Evolutionary conservation across 306 rosid species (phyloP).

Genomic region (Begonia fuchsioides): DNA sequence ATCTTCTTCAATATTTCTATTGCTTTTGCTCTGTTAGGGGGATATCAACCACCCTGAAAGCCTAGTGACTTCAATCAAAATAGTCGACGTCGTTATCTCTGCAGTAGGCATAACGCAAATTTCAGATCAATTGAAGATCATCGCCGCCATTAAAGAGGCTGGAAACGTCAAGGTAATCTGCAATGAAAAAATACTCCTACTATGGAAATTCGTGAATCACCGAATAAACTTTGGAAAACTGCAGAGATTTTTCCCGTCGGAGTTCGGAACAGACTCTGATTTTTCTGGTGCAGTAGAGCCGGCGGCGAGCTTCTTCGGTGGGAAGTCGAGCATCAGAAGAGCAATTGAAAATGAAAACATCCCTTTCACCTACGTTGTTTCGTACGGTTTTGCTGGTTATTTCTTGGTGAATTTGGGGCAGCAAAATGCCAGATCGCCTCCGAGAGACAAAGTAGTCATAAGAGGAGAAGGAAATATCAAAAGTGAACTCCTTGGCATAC

Average conservation of each 20-base stretch:
- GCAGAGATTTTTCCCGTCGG: conserved; percentile 36
- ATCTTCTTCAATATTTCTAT: no score
- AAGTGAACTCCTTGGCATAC: conserved; percentile 9
- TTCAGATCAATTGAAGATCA: conserved; percentile 6
- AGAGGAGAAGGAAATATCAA: conserved; percentile 29
- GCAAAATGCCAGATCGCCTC: conserved; percentile 1
- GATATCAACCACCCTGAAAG: conserved; percentile 8
- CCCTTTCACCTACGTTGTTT: conserved; percentile 16
- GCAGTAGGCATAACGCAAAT: conserved; percentile 3
- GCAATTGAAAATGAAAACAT: conserved; percentile 23
- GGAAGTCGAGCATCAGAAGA: conserved; percentile 15
- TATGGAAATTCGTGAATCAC: not conserved
- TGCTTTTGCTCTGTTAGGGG: conserved; percentile 4
- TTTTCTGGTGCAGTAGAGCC: conserved; percentile 11
- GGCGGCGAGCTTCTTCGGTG: conserved; percentile 9
- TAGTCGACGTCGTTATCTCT: conserved; percentile 12
- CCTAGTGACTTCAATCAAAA: conserved; percentile 8
- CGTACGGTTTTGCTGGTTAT: conserved; percentile 13
- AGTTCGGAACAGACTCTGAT: conserved; percentile 25
- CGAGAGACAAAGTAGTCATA: conserved; percentile 16
- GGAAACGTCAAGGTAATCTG: conserved; percentile 14
- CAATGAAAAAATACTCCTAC: no score
- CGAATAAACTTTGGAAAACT: no score
- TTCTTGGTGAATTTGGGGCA: conserved; percentile 14
- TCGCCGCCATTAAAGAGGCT: conserved; percentile 15